Percentiles rank a stretch among this genome's conserved stretches.
phyloP scores from a whole-genome alignment of 2,329 filamentous ascomycete species.

The Fusarium sp. region DNA sequence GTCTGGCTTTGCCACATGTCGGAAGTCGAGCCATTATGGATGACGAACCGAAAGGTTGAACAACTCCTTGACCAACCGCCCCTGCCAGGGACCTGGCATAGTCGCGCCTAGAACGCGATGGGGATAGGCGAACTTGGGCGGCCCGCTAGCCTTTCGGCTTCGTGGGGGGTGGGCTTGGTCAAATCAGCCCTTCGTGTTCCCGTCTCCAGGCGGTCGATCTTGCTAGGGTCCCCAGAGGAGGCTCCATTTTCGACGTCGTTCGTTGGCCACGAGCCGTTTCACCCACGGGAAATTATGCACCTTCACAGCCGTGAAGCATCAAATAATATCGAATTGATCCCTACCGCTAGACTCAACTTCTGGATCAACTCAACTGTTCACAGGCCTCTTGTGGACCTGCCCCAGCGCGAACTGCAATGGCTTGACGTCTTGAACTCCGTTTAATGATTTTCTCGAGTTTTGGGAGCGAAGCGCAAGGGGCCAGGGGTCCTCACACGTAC shows the following conservation, averaged over 20 bases:
- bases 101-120: background rate
- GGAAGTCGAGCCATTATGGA: background rate
- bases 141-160: conserved; percentile 9
- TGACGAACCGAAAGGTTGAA: background rate
- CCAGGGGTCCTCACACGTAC: too few species aligned
- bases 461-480: too few species aligned
- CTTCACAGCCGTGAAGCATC: background rate
- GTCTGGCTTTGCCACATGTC: background rate
- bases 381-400: too few species aligned
- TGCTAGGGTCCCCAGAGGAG: conserved; percentile 27
- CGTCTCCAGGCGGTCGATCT: conserved; percentile 13
- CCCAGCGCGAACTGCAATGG: too few species aligned
- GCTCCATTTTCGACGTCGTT: conserved; percentile 36
- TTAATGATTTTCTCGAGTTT: too few species aligned
- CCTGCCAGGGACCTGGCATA: background rate
- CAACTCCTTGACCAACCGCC: conserved; percentile 2
- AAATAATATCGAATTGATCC: background rate
- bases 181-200: conserved; percentile 9
- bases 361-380: too few species aligned
- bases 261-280: conserved; percentile 22
- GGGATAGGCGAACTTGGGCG: conserved; percentile 2
- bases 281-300: background rate
- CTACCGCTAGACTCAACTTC: too few species aligned
- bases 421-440: too few species aligned
- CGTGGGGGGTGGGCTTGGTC: conserved; percentile 2